Evolutionary conservation across 352 stramenopile species (phyloP), one percentile per base, ranked within the genome.

Genomic region (Phytopythium ostracodes): DNA sequence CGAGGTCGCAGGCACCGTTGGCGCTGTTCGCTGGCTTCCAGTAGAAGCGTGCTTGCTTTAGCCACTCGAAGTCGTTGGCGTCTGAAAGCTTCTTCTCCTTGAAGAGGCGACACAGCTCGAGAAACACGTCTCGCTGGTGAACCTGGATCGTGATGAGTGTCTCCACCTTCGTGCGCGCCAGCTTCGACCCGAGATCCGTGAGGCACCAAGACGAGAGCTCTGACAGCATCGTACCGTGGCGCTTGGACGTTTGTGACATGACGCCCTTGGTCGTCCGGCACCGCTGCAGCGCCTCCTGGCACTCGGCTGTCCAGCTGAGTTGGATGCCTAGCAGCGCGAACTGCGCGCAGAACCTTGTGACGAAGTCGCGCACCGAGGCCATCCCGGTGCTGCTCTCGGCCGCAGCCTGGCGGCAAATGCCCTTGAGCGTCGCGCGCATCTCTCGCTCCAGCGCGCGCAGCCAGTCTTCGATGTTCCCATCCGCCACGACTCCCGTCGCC

Each of bases 401-500:
- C 5, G 95, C 96, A 66, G 94, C 98, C 68, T 96, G 92, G 15
- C 96, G 77, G 44, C 94, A 98, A 56, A 98, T 89, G 64, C 99
- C 94, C 70, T 99, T 99, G 88, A 99, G 96, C 1, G 96, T 99
- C 43, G 97, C 77, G 57, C 97, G 88, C 94, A 99, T 99, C 20
- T 85, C 90, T 4, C 94, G 79, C 22, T 99, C 66, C 31, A 99
- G 72, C n/a, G 95, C 31, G 83, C 94, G 31, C n/a, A 99, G 83
- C 97, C 97, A 99, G 74, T 99, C 97, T 71, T 99, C 97, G 54
- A 99, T 99, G 60, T 99, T 99, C 9, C 97, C 97, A 31, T 98
- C 84, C 0, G 96, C 96, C 33, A 74, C 15, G 3, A 95, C 85
- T 8, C 77, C 43, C 5, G 69, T 76, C 4, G 72, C 67, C 22